Evolutionary conservation across 2,329 filamentous ascomycete species (phyloP).

Genomic region (Sphaerulina vaccinii): DNA sequence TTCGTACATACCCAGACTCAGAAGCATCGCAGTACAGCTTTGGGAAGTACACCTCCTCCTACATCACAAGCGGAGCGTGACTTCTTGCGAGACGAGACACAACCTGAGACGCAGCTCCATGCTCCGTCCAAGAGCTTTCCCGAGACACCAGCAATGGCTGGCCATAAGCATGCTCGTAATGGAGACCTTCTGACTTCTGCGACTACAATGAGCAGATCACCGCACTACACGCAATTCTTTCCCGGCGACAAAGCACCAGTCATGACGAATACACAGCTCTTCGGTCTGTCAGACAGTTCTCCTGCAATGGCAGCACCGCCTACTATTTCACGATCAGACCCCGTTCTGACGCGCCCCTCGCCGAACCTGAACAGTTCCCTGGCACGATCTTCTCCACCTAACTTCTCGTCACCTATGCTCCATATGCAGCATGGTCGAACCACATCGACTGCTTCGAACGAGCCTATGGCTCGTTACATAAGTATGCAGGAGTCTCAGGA

Average conservation of each 20-base stretch:
- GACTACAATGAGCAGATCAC: constrained; percentile 42
- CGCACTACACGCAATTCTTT: constrained; percentile 42
- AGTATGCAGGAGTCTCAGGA: constrained; percentile 49
- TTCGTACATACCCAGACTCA: background rate
- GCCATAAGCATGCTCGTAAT: constrained; percentile 41
- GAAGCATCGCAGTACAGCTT: background rate
- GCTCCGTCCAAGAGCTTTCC: constrained; percentile 34
- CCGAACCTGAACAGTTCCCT: constrained; percentile 40
- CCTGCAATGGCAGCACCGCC: constrained; percentile 32
- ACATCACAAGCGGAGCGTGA: constrained; percentile 29
- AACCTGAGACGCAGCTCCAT: constrained; percentile 30
- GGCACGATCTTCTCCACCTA: constrained; percentile 38
- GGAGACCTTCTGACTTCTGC: constrained; percentile 45
- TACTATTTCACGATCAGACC: constrained; percentile 31
- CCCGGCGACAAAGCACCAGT: constrained; percentile 28
- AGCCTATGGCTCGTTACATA: constrained; percentile 20
- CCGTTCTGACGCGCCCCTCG: constrained; percentile 46
- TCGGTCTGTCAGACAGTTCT: constrained; percentile 48
- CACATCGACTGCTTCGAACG: background rate
- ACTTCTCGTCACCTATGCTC: constrained; percentile 5
- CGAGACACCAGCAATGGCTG: constrained; percentile 45
- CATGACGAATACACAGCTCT: constrained; percentile 48
- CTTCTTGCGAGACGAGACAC: constrained; percentile 17
- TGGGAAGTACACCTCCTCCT: constrained; percentile 16
- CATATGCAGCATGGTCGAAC: background rate